Percentiles rank a stretch among this genome's conserved stretches.
Evolutionary conservation across 164 flowering plant species (phyloP).

Genomic region (Magnolia officinalis): DNA sequence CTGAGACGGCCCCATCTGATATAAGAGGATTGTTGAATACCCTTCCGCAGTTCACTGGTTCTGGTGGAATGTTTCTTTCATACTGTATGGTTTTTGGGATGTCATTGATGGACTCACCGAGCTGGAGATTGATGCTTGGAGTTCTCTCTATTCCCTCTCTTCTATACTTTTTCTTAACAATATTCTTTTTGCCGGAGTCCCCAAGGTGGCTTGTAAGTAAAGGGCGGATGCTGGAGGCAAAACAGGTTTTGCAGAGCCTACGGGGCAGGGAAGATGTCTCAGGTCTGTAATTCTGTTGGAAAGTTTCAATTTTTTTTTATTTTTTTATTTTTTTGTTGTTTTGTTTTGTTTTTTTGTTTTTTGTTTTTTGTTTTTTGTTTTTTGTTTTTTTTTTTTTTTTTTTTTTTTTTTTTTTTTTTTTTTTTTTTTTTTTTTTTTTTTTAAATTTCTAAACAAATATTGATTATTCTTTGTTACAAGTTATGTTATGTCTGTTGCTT

Average conservation of each 20-base stretch:
- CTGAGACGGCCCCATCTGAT: conserved; percentile 93
- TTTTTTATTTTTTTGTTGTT: too few species aligned
- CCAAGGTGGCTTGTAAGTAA: conserved; percentile 99
- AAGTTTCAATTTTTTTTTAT: too few species aligned
- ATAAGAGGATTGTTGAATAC: conserved; percentile 82
- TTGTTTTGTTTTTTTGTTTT: too few species aligned
- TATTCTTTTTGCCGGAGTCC: conserved; percentile 89
- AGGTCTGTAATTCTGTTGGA: conserved; percentile 37
- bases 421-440: too few species aligned
- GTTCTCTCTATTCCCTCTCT: conserved; percentile 82
- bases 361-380: too few species aligned
- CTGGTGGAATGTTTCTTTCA: conserved; percentile 81
- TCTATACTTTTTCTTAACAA: conserved; percentile 51
- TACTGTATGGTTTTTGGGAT: conserved; percentile 92
- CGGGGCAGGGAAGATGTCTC: conserved; percentile 93
- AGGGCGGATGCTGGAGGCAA: conserved; percentile 89
- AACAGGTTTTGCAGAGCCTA: conserved; percentile 65
- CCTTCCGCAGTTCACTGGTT: conserved; percentile 87
- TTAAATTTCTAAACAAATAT: too few species aligned
- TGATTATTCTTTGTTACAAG: too few species aligned
- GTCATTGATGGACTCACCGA: conserved; percentile 63
- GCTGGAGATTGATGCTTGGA: conserved; percentile 93
- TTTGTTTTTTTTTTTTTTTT: too few species aligned
- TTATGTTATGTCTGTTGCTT: too few species aligned
- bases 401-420: too few species aligned